phyloP scores from a whole-genome alignment of 257 asterid species.

The Lavandula angustifolia region DNA sequence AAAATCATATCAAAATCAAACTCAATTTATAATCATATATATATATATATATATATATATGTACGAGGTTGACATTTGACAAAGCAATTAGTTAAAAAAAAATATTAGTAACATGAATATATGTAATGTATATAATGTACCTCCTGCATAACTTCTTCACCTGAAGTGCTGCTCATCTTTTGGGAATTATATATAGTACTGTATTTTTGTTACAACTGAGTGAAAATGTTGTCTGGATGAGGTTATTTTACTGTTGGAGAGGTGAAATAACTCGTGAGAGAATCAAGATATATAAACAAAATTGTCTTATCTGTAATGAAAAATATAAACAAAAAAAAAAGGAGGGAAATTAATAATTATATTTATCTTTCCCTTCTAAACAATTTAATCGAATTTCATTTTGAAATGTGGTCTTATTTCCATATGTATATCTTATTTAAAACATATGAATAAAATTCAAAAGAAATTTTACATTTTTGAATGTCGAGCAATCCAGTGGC shows the following conservation, averaged over 20 bases:
- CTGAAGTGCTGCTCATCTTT: conserved; percentile 29
- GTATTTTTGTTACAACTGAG: not conserved
- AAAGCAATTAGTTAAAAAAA: too few relatives aligned
- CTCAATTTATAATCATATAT: too few relatives aligned
- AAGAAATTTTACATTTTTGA: not conserved
- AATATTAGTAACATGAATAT: too few relatives aligned
- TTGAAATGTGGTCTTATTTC: not conserved
- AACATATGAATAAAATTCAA: conserved; percentile 2
- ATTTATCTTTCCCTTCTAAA: not conserved
- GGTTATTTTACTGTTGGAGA: conserved; percentile 20
- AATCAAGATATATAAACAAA: not conserved
- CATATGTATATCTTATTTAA: not conserved
- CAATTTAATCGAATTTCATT: not conserved
- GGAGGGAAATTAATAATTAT: not conserved
- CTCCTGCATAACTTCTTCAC: conserved; percentile 20
- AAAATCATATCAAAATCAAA: too few relatives aligned
- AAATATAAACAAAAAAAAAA: too few relatives aligned
- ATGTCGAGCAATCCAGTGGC: not conserved
- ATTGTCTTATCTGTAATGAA: conserved; percentile 3
- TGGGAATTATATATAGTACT: not conserved
- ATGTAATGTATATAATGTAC: conserved; percentile 10
- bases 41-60: too few relatives aligned
- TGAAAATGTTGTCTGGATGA: not conserved
- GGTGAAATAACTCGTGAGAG: not conserved
- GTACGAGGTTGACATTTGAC: too few relatives aligned